Conservation (phyloP, 306 rosid genomes). For the Sechiopsis laciniata region DNA sequence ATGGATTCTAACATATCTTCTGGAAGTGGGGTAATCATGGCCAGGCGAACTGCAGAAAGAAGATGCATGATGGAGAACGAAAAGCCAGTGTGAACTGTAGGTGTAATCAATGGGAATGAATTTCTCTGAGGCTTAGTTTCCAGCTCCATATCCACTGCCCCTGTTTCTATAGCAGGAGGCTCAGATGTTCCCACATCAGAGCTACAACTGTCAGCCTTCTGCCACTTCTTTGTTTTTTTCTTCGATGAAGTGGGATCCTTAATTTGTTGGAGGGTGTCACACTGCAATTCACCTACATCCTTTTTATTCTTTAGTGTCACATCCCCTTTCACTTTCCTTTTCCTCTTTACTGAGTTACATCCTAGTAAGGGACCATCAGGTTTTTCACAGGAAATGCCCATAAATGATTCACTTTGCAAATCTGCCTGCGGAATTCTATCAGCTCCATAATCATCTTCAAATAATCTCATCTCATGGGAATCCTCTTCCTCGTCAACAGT, state of each 20-base stretch:
- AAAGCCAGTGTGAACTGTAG: constrained; percentile 88
- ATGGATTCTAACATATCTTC: constrained; percentile 53
- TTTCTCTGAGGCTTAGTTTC: constrained; percentile 84
- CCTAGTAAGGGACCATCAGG: constrained; percentile 62
- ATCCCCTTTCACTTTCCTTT: constrained; percentile 58
- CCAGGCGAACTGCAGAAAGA: constrained; percentile 91
- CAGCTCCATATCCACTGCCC: constrained; percentile 53
- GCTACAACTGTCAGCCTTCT: constrained; percentile 45
- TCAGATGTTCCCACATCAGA: constrained; percentile 61
- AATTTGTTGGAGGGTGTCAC: constrained; percentile 29
- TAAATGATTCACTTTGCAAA: constrained; percentile 38
- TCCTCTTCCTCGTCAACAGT: constrained; percentile 52
- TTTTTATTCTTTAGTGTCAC: constrained; percentile 34
- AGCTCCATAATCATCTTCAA: constrained; percentile 43
- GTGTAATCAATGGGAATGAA: constrained; percentile 70
- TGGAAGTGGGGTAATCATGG: constrained; percentile 64
- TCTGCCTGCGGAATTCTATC: constrained; percentile 48
- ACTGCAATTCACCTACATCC: constrained; percentile 43
- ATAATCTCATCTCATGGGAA: constrained; percentile 37
- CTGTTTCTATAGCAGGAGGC: constrained; percentile 42
- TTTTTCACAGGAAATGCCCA: constrained; percentile 41
- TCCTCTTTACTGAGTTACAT: constrained; percentile 55
- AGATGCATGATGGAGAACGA: constrained; percentile 90
- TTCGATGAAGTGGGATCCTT: constrained; percentile 46
- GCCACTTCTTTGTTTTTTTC: constrained; percentile 64